Conservation (phyloP, 805 yeast genomes). For the Yarrowia sp. region DNA sequence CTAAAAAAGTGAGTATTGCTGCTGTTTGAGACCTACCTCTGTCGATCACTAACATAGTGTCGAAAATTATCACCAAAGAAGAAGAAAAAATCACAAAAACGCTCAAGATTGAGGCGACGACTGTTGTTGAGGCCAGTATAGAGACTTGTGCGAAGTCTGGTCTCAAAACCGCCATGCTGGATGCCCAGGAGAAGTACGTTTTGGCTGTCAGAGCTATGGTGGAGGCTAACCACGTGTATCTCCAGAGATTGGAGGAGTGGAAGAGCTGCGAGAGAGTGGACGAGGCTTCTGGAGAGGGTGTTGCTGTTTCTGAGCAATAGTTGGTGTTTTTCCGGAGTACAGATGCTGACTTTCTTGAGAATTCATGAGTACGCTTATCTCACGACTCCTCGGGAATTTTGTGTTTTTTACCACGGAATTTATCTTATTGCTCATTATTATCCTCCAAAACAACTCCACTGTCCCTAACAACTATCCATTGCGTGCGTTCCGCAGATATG, state of each 20-base stretch:
- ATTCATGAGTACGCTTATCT: neutral
- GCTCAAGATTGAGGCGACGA: neutral
- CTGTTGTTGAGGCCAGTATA: neutral
- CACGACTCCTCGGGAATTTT: neutral
- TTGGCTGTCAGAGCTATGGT: constrained; percentile 1
- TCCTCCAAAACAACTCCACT: neutral
- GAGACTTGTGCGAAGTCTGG: neutral
- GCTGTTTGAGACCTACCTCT: too few relatives aligned
- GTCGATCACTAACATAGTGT: neutral
- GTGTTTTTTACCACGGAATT: neutral
- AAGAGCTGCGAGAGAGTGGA: neutral
- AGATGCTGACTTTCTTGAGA: too few relatives aligned
- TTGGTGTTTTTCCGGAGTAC: neutral
- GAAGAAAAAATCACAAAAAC: neutral
- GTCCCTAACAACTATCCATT: neutral
- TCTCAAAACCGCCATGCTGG: neutral
- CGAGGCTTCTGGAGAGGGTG: neutral
- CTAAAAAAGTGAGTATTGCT: neutral
- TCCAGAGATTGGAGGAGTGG: neutral
- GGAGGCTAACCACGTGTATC: neutral
- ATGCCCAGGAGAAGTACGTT: constrained; percentile 9
- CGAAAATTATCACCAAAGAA: neutral
- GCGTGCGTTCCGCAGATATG: constrained; percentile 19
- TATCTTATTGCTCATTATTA: neutral
- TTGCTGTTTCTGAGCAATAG: neutral